Percentiles rank a stretch among this genome's conserved stretches.
phyloP scores from a whole-genome alignment of 2,329 filamentous ascomycete species.

The Talaromyces albobiverticillius region DNA sequence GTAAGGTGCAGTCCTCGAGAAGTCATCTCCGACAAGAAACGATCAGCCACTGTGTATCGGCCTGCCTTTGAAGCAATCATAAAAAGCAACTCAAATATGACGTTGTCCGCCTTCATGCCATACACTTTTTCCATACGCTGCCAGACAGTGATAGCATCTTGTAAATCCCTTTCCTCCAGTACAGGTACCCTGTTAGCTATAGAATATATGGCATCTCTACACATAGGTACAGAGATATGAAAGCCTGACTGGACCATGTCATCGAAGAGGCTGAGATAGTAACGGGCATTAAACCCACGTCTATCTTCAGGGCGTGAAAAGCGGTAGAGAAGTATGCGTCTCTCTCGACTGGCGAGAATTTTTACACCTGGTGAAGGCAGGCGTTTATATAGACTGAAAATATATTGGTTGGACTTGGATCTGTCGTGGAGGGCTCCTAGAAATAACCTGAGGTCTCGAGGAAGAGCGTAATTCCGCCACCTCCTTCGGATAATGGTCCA shows the following conservation, averaged over 20 bases:
- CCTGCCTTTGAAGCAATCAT: slow-evolving; percentile 82
- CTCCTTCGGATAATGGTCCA: not conserved
- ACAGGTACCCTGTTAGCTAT: slow-evolving; percentile 67
- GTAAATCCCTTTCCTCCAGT: slow-evolving; percentile 58
- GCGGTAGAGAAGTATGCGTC: slow-evolving; percentile 64
- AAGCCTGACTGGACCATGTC: slow-evolving; percentile 77
- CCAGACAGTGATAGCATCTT: slow-evolving; percentile 75
- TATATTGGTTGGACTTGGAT: slow-evolving; percentile 43
- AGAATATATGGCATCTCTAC: slow-evolving; percentile 81
- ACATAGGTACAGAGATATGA: slow-evolving; percentile 65
- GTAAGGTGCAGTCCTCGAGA: slow-evolving; percentile 65
- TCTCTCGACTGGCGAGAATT: slow-evolving; percentile 49
- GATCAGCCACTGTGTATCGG: slow-evolving; percentile 79
- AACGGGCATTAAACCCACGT: slow-evolving; percentile 58
- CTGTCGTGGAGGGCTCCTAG: slow-evolving; percentile 44
- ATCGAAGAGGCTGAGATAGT: slow-evolving; percentile 78
- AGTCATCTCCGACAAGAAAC: slow-evolving; percentile 78
- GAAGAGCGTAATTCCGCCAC: slow-evolving; percentile 31
- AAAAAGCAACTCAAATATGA: slow-evolving; percentile 94
- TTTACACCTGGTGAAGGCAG: slow-evolving; percentile 54
- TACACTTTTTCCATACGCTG: slow-evolving; percentile 80
- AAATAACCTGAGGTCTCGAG: slow-evolving; percentile 32
- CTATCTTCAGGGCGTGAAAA: slow-evolving; percentile 56
- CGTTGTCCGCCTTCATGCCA: slow-evolving; percentile 62
- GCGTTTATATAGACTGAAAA: slow-evolving; percentile 53